A percentile compares a stretch with the other conserved stretches of the same genome.
phyloP scores from a whole-genome alignment of 192 early-diverging fungal species.

The Coemansia sp. region DNA sequence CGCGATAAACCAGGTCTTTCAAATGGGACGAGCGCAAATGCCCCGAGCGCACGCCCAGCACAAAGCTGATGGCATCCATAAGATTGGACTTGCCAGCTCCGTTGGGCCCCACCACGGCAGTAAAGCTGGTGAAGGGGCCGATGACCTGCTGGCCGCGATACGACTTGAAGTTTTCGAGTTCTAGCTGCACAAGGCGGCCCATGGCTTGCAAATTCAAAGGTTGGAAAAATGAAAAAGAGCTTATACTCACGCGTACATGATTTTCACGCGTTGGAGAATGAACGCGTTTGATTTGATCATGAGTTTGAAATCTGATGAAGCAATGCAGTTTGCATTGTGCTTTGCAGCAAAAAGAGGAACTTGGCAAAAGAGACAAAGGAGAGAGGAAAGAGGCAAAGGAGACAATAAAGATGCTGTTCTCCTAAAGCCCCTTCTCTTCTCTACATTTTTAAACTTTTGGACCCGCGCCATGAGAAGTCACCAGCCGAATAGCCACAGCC shows the following conservation, averaged over 20 bases:
- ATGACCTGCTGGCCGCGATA: conserved; percentile 93
- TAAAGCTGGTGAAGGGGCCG: conserved; percentile 93
- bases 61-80: conserved; percentile 99
- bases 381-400: no score
- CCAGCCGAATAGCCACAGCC: no score
- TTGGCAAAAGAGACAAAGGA: no score
- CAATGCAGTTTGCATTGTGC: no score
- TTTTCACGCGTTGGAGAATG: no score
- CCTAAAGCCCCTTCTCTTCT: no score
- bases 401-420: no score
- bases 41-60: conserved; percentile 89
- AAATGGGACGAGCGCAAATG: conserved; percentile 88
- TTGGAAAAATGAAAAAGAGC: not conserved
- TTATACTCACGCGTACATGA: not conserved
- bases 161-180: conserved; percentile 98
- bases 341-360: no score
- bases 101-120: conserved; percentile 95
- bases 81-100: conserved; percentile 98
- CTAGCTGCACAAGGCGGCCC: conserved; percentile 83
- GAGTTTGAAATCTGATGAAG: no score
- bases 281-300: no score
- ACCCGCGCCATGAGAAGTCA: no score
- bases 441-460: no score
- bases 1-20: conserved; percentile 87
- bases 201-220: conserved; percentile 24